phyloP scores from a whole-genome alignment of 2,329 filamentous ascomycete genomes.

The Fusarium palustre region DNA sequence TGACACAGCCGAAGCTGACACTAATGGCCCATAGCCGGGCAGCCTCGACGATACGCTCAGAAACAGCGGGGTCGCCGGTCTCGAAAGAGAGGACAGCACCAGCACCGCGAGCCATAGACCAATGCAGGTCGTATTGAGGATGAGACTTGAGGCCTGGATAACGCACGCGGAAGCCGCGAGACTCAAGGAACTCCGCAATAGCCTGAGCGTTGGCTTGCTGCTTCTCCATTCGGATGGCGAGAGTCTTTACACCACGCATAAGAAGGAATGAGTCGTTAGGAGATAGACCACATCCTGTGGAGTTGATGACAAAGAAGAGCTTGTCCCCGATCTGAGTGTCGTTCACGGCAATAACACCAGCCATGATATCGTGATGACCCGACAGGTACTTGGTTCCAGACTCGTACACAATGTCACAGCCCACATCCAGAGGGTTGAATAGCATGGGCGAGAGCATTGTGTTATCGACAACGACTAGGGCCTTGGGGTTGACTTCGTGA shows the following conservation, averaged over 20 bases:
- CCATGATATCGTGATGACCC: conserved; percentile 99
- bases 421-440: conserved; percentile 91
- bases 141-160: conserved; percentile 95
- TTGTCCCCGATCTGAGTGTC: conserved; percentile 83
- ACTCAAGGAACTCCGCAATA: conserved; percentile 93
- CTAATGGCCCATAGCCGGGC: conserved; percentile 94
- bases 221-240: conserved; percentile 98
- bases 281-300: conserved; percentile 91
- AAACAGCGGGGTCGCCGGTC: conserved; percentile 85
- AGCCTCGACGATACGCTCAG: conserved; percentile 93
- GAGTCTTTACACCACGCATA: conserved; percentile 94
- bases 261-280: conserved; percentile 97
- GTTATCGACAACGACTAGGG: conserved; percentile 94
- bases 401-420: conserved; percentile 96
- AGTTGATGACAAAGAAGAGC: conserved; percentile 97
- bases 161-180: conserved; percentile 90
- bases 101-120: conserved; percentile 92
- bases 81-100: conserved; percentile 97
- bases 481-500: conserved; percentile 81
- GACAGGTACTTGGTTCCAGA: conserved; percentile 98
- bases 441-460: conserved; percentile 98
- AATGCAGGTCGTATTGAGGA: conserved; percentile 95
- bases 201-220: conserved; percentile 92
- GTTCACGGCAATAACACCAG: conserved; percentile 93
- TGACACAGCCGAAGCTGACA: conserved; percentile 97